Evolutionary conservation across 306 rosid genomes (phyloP).

Genomic region (Cucumis cinereus): DNA sequence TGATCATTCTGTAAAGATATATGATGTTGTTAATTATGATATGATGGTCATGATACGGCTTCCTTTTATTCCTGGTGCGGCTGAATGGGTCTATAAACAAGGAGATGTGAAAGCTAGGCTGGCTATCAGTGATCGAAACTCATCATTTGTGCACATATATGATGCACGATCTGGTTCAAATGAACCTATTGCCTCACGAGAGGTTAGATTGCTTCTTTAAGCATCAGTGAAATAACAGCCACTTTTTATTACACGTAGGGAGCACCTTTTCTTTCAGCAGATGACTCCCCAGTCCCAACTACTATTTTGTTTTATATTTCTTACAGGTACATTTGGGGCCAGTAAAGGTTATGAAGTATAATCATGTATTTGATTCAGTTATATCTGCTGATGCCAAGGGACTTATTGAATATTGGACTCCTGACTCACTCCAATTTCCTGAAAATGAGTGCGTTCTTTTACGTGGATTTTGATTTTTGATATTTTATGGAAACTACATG

Average conservation of each 20-base stretch:
- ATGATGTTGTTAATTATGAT: conserved; percentile 90
- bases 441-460: conserved; percentile 52
- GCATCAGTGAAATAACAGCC: not conserved
- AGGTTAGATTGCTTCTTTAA: conserved; percentile 34
- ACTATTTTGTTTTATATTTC: conserved; percentile 10
- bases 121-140: conserved; percentile 70
- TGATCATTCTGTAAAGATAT: conserved; percentile 80
- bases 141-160: conserved; percentile 67
- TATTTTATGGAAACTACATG: not conserved
- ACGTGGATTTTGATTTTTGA: not conserved
- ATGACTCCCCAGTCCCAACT: not conserved
- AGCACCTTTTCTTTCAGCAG: not conserved
- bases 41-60: conserved; percentile 98
- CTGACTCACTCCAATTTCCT: conserved; percentile 65
- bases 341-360: conserved; percentile 79
- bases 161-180: conserved; percentile 85
- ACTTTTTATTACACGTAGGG: not conserved
- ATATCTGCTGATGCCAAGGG: conserved; percentile 82
- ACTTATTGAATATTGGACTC: conserved; percentile 80
- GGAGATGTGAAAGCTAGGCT: conserved; percentile 91
- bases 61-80: conserved; percentile 69
- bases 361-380: conserved; percentile 54
- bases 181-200: conserved; percentile 70
- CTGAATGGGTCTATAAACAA: conserved; percentile 94
- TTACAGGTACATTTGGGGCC: conserved; percentile 71